These are phyloP conservation scores for Nitzschia inconspicua DNA, from an alignment of 108 stramenopile genomes.

Conservation along the genomic window DNA sequence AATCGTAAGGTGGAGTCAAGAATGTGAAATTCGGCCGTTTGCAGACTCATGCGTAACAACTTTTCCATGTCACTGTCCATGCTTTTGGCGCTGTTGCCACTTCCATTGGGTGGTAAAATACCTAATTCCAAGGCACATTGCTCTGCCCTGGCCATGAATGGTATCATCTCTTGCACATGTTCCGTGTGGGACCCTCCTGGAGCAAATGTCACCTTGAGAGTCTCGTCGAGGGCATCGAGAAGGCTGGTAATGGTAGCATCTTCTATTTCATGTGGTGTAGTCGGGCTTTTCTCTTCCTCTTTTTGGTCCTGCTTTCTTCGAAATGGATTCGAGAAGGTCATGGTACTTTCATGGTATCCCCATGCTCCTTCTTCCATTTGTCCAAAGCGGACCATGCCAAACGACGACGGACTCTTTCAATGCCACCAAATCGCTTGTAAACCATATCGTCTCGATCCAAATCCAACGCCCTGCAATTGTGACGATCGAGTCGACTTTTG, in stretches of 20 bases:
- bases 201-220: slow-evolving; percentile 17
- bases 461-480: slow-evolving; percentile 50
- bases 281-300: not conserved
- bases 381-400: slow-evolving; percentile 23
- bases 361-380: slow-evolving; percentile 6
- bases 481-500: slow-evolving; percentile 18
- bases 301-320: not conserved
- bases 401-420: slow-evolving; percentile 54
- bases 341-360: not conserved
- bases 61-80: not conserved
- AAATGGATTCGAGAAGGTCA: not conserved
- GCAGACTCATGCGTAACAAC: slow-evolving; percentile 17
- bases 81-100: not conserved
- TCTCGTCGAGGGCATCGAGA: slow-evolving; percentile 6
- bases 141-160: slow-evolving; percentile 14
- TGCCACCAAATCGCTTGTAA: slow-evolving; percentile 55
- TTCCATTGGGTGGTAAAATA: not conserved
- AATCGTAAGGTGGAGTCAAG: slow-evolving; percentile 64
- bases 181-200: slow-evolving; percentile 24
- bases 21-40: slow-evolving; percentile 45
- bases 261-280: slow-evolving; percentile 12
- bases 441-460: slow-evolving; percentile 58
- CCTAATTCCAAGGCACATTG: not conserved
- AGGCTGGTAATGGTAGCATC: slow-evolving; percentile 11
- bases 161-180: slow-evolving; percentile 27